phyloP scores from a whole-genome alignment of 1,284 basidiomycete species.

The Puccinia horiana region DNA sequence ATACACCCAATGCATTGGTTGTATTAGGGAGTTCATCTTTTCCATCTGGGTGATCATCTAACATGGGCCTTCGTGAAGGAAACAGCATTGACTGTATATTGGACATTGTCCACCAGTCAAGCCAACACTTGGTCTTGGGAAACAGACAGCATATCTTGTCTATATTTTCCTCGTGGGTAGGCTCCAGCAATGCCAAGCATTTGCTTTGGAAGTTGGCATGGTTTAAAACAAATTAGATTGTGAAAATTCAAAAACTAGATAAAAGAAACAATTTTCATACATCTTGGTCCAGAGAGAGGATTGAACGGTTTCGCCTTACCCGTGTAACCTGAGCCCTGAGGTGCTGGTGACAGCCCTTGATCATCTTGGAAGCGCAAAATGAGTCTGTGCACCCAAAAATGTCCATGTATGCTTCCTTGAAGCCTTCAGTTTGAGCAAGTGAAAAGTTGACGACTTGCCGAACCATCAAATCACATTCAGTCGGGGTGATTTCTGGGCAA shows the following conservation, averaged over 20 bases:
- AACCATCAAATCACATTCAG: too few species aligned
- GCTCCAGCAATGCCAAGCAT: too few species aligned
- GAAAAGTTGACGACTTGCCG: too few species aligned
- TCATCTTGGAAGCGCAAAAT: neutral
- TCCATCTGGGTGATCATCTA: neutral
- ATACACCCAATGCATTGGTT: slow-evolving; percentile 8
- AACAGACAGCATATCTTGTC: neutral
- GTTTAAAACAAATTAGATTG: too few species aligned
- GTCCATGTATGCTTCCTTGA: too few species aligned
- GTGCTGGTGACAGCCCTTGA: neutral
- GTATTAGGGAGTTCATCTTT: slow-evolving; percentile 2
- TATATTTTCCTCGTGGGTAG: neutral
- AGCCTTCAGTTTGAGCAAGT: too few species aligned
- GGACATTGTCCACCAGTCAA: slow-evolving; percentile 25
- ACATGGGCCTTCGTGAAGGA: neutral
- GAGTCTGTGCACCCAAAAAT: neutral
- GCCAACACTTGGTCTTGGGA: neutral
- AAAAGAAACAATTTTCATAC: too few species aligned
- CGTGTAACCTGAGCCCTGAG: too few species aligned
- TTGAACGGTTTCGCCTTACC: neutral
- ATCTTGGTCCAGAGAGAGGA: neutral
- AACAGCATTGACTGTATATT: slow-evolving; percentile 1
- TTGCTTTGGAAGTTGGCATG: too few species aligned
- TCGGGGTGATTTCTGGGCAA: too few species aligned
- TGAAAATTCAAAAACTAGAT: too few species aligned